Base-by-base conservation (phyloP, 2,329 filamentous ascomycete species). In the Ustilaginoidea virens region DNA sequence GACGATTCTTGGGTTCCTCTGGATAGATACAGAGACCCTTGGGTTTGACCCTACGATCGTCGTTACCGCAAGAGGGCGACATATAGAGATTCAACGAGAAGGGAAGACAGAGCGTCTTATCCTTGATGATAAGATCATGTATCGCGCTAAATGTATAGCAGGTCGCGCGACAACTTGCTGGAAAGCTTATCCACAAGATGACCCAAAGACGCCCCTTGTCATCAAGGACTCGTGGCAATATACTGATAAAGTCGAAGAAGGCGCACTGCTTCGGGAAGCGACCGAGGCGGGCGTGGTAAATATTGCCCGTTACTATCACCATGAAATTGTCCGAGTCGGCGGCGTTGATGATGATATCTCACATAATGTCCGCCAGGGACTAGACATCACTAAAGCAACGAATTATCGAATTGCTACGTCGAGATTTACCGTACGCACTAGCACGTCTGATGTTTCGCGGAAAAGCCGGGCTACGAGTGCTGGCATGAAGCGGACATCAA, bases 191-290 rank as follows among this genome's bases (percentile, higher is more conserved):
- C 45, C 32, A 21, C 39, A 59, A 29, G 43, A 33, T 24, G 36
- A 57, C 21, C 36, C 37, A 12, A 10, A 41, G 17, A 43, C 28
- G 15, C 43, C 40, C 4, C 44, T 63, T 36, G 50, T 64, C 10
- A 47, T 63, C 30, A 66, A 64, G 36, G 53, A 61, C 36, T 60
- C 49, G 4, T 62, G 49, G 55, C 52, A 63, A 30, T 56, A 51
- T 30, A 34, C 36, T 4, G 50, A 61, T 27, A 51, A 50, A 5
- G 44, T 51, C 3, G 53, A 63, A 25, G 56, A 63, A 39, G 55
- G 57, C 26, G 39, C 52, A 7, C 32, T 63, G 21, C 35, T 63
- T 5, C 28, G 28, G 5, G 43, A 58, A 34, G 55, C 48, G 21
- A 58, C 46, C 9, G 19, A 41, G 4, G 50, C 51, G 36, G 44